Evolutionary conservation across 2,329 filamentous ascomycete species (phyloP), one percentile per base, ranked within the genome.

Genomic region (Neofusicoccum ribis): DNA sequence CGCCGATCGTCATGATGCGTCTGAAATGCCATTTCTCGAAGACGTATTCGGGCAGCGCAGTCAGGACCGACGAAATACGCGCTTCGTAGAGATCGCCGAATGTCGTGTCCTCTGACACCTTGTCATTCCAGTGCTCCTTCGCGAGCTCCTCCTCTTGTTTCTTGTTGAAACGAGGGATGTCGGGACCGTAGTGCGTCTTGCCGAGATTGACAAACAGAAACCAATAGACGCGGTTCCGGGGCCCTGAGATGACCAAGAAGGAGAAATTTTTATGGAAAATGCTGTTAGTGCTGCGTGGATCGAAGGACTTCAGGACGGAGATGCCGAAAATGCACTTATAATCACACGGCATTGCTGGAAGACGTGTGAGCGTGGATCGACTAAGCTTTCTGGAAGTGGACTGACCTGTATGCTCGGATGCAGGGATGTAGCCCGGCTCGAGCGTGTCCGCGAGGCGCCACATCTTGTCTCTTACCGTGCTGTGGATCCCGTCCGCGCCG

Each of bases 1-100:
- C 80, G 0, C 80, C 80, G 5, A 82, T 73, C 1, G 74, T 70
- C 1, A 81, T 71, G 3, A 79, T 74, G 9, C 80, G 70, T 11
- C 74, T 72, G 47, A 74, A 79, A 58, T 78, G 73, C 76, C 80
- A 82, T 41, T 74, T 71, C 11, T 74, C 67, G n/a, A 79, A 74
- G 1, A 79, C 72, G 41, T 76, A 76, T 66, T 81, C 78, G 51
- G 78, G 73, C 14, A 79, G 49, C 58, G 69, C 67, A 5, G 76
- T 68, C 23, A 75, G 68, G 41, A 65, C 71, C 37, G 54, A 71
- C 5, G 63, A 68, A 7, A 37, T 66, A 27, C 71, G 63, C 4
- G 63, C 62, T 46, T 73, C 63, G 71, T 74, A 80, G 1, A 82
- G 41, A 11, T 80, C 73, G 0, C 70, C 69, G 62, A 82, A 78